Conservation (phyloP, 177 flowering plant species). For the Vitis hybrid region DNA sequence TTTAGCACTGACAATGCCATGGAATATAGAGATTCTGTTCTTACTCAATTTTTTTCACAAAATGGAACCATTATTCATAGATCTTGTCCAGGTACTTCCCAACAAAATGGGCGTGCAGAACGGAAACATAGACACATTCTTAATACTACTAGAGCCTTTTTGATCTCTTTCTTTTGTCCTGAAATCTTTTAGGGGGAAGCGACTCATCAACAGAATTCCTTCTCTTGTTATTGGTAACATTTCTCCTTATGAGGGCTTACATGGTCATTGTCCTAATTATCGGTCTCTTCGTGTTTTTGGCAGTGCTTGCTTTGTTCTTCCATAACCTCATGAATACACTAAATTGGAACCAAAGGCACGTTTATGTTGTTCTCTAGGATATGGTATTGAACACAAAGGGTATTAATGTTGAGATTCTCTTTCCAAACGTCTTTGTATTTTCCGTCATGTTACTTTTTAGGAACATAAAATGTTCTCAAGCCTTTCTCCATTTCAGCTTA, state of each 20-base stretch:
- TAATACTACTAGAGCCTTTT: not conserved
- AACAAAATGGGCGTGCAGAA: constrained; percentile 13
- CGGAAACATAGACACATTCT: constrained; percentile 15
- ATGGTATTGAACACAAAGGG: constrained; percentile 15
- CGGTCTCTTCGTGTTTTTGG: constrained; percentile 7
- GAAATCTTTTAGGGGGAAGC: constrained; percentile 13
- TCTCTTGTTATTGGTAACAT: not conserved
- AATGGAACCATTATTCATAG: constrained; percentile 9
- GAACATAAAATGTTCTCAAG: constrained; percentile 10
- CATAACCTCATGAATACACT: constrained; percentile 11
- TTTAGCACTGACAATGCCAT: constrained; percentile 13
- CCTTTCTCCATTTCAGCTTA: too few relatives aligned
- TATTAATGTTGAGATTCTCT: constrained; percentile 14
- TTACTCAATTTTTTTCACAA: not conserved
- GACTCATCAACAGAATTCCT: constrained; percentile 14
- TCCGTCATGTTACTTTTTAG: constrained; percentile 17
- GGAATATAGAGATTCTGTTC: constrained; percentile 7
- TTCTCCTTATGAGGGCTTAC: constrained; percentile 12
- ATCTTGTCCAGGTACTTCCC: constrained; percentile 13
- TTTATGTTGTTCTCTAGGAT: constrained; percentile 13
- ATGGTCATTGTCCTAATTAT: constrained; percentile 8
- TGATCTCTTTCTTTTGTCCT: constrained; percentile 11
- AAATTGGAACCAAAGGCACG: constrained; percentile 8
- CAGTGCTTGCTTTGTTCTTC: constrained; percentile 19
- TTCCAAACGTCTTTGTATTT: constrained; percentile 1